Evolutionary conservation across 345 rosid genomes (phyloP).

Genomic region (Nasturtium officinale): DNA sequence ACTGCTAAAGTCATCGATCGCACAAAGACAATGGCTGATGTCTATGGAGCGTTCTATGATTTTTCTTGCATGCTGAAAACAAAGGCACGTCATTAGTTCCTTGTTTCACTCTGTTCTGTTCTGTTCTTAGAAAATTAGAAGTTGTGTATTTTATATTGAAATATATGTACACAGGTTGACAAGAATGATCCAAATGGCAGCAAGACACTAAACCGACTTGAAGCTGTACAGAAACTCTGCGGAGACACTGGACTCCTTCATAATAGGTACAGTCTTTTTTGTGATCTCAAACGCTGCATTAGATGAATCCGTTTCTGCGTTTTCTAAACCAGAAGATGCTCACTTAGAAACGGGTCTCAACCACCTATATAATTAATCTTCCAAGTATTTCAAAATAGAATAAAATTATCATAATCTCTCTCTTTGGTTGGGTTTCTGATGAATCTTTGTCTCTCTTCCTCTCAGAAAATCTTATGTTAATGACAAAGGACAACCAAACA

Average conservation of each 20-base stretch:
- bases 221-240: conserved; percentile 68
- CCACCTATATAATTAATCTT: not conserved
- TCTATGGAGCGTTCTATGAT: conserved; percentile 84
- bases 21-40: conserved; percentile 84
- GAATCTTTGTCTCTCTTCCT: conserved; percentile 27
- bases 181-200: conserved; percentile 70
- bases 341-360: conserved; percentile 12
- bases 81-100: conserved; percentile 53
- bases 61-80: conserved; percentile 70
- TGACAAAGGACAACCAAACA: conserved; percentile 41
- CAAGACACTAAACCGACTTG: conserved; percentile 62
- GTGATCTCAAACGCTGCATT: not conserved
- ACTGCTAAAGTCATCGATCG: conserved; percentile 84
- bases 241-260: conserved; percentile 57
- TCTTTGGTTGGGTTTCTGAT: not conserved
- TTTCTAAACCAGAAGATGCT: not conserved
- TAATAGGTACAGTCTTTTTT: conserved; percentile 49
- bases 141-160: not conserved
- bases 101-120: not conserved
- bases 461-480: conserved; percentile 67
- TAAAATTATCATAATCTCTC: not conserved
- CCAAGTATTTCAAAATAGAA: not conserved
- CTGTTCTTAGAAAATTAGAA: not conserved
- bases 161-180: conserved; percentile 57
- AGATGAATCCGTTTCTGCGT: not conserved